Evolutionary conservation across 1,284 basidiomycete genomes (phyloP).

Genomic region (Cryptococcus neoformans): DNA sequence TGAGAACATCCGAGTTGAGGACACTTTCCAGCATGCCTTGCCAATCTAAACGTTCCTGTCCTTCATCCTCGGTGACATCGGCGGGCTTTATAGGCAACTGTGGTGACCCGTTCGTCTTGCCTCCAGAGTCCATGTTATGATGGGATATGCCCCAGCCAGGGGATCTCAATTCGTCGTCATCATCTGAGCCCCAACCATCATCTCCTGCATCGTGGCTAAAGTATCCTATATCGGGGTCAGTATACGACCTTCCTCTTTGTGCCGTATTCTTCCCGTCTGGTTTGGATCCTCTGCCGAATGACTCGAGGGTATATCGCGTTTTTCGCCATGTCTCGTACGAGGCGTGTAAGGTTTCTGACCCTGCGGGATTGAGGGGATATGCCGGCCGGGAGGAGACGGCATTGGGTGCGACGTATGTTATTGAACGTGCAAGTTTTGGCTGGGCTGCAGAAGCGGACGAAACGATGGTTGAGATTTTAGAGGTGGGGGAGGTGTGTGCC

Average conservation of each 20-base stretch:
- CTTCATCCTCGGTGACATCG: slow-evolving; percentile 53
- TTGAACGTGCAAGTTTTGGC: slow-evolving; percentile 13
- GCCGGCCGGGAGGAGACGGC: slow-evolving; percentile 5
- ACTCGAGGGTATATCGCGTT: not conserved
- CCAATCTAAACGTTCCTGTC: slow-evolving; percentile 85
- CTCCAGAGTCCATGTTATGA: not conserved
- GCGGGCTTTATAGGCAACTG: slow-evolving; percentile 2
- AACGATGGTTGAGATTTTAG: slow-evolving; percentile 12
- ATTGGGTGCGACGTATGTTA: slow-evolving; percentile 2
- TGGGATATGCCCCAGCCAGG: slow-evolving; percentile 9
- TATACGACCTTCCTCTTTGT: slow-evolving; percentile 4
- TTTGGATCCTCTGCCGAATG: not conserved
- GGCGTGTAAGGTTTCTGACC: not conserved
- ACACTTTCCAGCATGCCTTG: slow-evolving; percentile 91
- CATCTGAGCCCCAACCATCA: slow-evolving; percentile 9
- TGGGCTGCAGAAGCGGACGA: slow-evolving; percentile 15
- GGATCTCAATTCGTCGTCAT: slow-evolving; percentile 9
- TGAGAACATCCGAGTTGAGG: slow-evolving; percentile 85
- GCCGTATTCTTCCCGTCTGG: not conserved
- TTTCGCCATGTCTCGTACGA: slow-evolving; percentile 6
- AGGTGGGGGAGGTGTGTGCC: slow-evolving; percentile 13
- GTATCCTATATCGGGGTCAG: slow-evolving; percentile 17
- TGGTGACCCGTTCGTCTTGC: not conserved
- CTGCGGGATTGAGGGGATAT: not conserved
- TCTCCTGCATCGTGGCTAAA: slow-evolving; percentile 7